A percentile compares a stretch with the other conserved stretches of the same genome.
Evolutionary conservation across 2,329 filamentous ascomycete genomes (phyloP).

Genomic region (Arthrobotrys sphaeroides): DNA sequence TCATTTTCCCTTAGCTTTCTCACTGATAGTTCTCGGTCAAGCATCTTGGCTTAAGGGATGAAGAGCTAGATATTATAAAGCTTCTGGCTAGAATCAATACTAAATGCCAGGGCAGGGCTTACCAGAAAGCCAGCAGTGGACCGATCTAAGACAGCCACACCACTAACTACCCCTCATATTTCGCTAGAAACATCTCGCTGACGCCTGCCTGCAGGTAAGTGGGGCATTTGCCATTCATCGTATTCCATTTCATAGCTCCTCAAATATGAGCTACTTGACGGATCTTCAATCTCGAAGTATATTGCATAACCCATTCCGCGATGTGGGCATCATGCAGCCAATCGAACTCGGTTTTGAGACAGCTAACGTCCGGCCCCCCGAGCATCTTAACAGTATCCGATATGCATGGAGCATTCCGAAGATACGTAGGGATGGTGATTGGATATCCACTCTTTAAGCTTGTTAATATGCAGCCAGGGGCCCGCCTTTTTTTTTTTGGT

Average conservation of each 20-base stretch:
- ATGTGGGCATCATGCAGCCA: background rate
- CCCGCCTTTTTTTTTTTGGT: conserved; percentile 28
- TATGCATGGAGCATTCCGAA: conserved; percentile 29
- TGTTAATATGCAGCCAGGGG: conserved; percentile 49
- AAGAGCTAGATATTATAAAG: background rate
- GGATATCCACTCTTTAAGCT: conserved; percentile 35
- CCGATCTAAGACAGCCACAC: conserved; percentile 34
- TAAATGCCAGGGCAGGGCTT: conserved; percentile 7
- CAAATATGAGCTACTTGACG: background rate
- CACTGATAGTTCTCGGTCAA: too few relatives aligned
- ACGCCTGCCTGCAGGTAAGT: conserved; percentile 1
- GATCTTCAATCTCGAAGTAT: conserved; percentile 35
- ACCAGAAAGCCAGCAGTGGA: background rate
- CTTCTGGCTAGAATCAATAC: background rate
- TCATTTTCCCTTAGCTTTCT: too few relatives aligned
- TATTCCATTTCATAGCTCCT: background rate
- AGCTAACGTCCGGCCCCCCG: conserved; percentile 1
- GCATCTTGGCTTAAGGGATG: too few relatives aligned
- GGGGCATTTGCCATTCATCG: conserved; percentile 6
- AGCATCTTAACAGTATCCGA: conserved; percentile 5
- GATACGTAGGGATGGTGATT: conserved; percentile 35
- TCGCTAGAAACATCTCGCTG: conserved; percentile 21
- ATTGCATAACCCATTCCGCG: background rate
- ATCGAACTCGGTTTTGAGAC: conserved; percentile 11
- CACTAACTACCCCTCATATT: conserved; percentile 28